Percentiles rank a stretch among this genome's conserved stretches.
Evolutionary conservation across 208 protist species (phyloP).

Genomic region (Wallacemonas collosoma): DNA sequence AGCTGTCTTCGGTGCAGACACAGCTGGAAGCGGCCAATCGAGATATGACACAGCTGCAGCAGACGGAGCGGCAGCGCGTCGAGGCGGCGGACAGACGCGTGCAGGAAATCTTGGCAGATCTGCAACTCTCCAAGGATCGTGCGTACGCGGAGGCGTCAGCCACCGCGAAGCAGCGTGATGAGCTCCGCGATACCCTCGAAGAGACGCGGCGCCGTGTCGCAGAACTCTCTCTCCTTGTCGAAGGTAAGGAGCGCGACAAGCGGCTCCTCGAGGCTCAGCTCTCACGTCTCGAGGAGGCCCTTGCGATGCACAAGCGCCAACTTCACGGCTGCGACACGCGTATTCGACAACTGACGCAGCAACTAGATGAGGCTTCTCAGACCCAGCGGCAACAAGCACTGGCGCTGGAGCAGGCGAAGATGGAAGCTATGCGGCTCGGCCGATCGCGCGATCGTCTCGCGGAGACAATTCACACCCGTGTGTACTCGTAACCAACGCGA

Average conservation of each 20-base stretch:
- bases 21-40: conserved; percentile 20
- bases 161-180: conserved; percentile 31
- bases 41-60: conserved; percentile 21
- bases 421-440: conserved; percentile 51
- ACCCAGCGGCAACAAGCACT: conserved; percentile 46
- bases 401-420: conserved; percentile 54
- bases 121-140: conserved; percentile 28
- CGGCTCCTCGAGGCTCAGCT: conserved; percentile 38
- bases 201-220: conserved; percentile 28
- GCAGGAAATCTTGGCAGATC: conserved; percentile 28
- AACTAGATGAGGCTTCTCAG: conserved; percentile 43
- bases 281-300: conserved; percentile 46
- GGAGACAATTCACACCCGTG: conserved; percentile 33
- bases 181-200: conserved; percentile 26
- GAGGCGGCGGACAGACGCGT: conserved; percentile 31
- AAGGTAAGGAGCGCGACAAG: conserved; percentile 34
- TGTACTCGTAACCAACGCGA: conserved; percentile 11
- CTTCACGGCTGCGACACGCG: conserved; percentile 41
- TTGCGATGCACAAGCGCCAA: conserved; percentile 61
- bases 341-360: conserved; percentile 39
- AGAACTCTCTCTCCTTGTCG: conserved; percentile 27
- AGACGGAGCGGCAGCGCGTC: conserved; percentile 30
- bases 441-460: conserved; percentile 46
- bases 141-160: conserved; percentile 36
- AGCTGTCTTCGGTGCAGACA: conserved; percentile 19